Evolutionary conservation across 129 eudicot genomes (phyloP), one percentile per base, ranked within the genome.

Genomic region (Artemisia annua): DNA sequence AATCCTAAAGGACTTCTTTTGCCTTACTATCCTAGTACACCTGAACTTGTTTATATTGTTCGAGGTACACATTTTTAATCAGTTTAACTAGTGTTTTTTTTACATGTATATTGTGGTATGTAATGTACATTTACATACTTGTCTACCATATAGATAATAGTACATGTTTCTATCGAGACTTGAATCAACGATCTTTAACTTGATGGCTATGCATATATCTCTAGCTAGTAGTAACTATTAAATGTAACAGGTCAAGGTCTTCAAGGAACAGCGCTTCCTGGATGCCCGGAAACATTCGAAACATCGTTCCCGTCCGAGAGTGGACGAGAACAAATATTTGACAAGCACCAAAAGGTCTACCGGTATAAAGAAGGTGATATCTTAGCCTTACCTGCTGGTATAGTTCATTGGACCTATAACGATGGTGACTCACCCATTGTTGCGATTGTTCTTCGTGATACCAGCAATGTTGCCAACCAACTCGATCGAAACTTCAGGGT

Each of bases 201-300:
- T 28, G 4, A 28, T 28, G 30, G 30, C 4, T 28, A 28, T n/a
- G n/a, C n/a, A n/a, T n/a, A n/a, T n/a, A n/a, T n/a, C n/a, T n/a
- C n/a, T n/a, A n/a, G n/a, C 3, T 59, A 17, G 66, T 61, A 15
- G 7, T 9, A 20, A 44, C 11, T 22, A 3, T 39, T 44, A n/a
- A 3, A 6, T 46, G 32, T 68, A 17, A 78, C 66, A 90, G 96
- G 96, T 7, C 22, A 64, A 24, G 94, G 89, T 59, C 17, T 90
- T 48, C 82, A 73, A 14, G 96, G 96, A 60, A 71, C 74, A 1
- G 87, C 80, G 12, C 12, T 85, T 24, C 88, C 96, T 2, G 96
- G 93, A 15, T 90, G 96, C 22, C 85, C 88, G 0, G 91, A 90
- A 78, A 85, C 96, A 12, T 87, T 58, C 66, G 83, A 87, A 53